These are phyloP conservation scores for Kodamaea kaohsiungensis DNA, from an alignment of 805 yeast genomes.

Conservation along the genomic window DNA sequence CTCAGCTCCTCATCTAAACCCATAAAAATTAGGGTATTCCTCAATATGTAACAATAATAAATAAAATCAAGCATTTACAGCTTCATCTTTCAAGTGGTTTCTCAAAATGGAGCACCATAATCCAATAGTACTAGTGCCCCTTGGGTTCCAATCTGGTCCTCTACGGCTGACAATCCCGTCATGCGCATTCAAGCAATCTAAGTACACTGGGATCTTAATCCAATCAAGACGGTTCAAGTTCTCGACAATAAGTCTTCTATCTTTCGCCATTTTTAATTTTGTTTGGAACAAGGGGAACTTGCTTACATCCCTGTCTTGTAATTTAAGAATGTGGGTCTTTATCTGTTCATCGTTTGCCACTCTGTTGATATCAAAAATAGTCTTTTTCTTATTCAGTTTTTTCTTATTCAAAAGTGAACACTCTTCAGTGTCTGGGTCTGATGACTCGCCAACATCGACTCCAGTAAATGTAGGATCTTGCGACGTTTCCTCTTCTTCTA, in stretches of 20 bases:
- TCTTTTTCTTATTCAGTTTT: constrained; percentile 2
- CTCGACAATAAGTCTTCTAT: constrained; percentile 43
- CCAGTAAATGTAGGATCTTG: constrained; percentile 10
- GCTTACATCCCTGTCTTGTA: constrained; percentile 17
- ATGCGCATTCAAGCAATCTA: constrained; percentile 78
- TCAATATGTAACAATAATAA: not conserved
- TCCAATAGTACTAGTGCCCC: constrained; percentile 53
- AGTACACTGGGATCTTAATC: constrained; percentile 73
- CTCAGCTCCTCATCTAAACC: not conserved
- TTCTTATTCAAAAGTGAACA: constrained; percentile 4
- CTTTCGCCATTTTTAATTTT: constrained; percentile 35
- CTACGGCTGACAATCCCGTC: constrained; percentile 82
- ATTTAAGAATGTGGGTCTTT: constrained; percentile 14
- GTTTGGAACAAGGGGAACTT: constrained; percentile 32
- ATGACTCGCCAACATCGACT: not conserved
- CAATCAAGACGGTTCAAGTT: constrained; percentile 67
- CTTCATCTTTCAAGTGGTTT: constrained; percentile 18
- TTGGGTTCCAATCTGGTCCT: constrained; percentile 52
- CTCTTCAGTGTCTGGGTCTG: constrained; percentile 10
- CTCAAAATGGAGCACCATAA: constrained; percentile 49
- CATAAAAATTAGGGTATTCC: not conserved
- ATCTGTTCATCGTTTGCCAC: constrained; percentile 25
- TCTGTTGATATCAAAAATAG: constrained; percentile 1
- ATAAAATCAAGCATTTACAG: not conserved
- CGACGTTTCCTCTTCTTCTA: constrained; percentile 12